Percentiles rank a stretch among this genome's conserved stretches.
These are phyloP conservation scores for Cystobasidiaceae sp. DNA, from an alignment of 1,284 basidiomycete species.

Conservation along the genomic window DNA sequence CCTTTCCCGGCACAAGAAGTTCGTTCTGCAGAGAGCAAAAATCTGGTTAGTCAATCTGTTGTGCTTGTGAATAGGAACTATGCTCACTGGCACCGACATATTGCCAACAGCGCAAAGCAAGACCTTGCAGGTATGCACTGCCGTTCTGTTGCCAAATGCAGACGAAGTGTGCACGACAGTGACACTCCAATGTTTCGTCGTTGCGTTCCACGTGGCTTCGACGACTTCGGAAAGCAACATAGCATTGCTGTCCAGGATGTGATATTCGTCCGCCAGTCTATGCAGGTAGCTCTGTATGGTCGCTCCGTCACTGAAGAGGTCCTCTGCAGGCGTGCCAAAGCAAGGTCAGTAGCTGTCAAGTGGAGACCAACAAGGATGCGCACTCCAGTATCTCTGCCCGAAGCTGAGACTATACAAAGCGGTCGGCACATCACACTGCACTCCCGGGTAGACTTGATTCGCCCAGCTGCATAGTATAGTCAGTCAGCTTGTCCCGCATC, in stretches of 20 bases:
- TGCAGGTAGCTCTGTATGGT: slow-evolving; percentile 18
- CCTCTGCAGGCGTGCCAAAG: too few relatives aligned
- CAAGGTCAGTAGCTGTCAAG: too few relatives aligned
- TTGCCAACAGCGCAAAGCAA: slow-evolving; percentile 16
- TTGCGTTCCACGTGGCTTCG: slow-evolving; percentile 3
- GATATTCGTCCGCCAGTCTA: slow-evolving; percentile 1
- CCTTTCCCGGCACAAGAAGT: slow-evolving; percentile 3
- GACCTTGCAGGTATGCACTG: slow-evolving; percentile 25
- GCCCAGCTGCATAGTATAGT: slow-evolving; percentile 5
- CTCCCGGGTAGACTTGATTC: slow-evolving; percentile 13
- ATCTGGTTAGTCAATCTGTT: not conserved
- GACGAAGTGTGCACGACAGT: not conserved
- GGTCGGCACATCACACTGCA: slow-evolving; percentile 23
- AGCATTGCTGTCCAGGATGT: slow-evolving; percentile 15
- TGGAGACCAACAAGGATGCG: not conserved
- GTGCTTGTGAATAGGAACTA: not conserved
- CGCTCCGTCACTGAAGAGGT: slow-evolving; percentile 9
- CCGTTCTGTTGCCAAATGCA: not conserved
- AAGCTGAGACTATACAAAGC: slow-evolving; percentile 24
- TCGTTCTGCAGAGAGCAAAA: not conserved
- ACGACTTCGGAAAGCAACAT: slow-evolving; percentile 2
- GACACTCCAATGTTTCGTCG: slow-evolving; percentile 4
- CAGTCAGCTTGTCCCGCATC: not conserved
- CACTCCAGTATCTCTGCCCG: slow-evolving; percentile 24
- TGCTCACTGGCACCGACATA: slow-evolving; percentile 16